Evolutionary conservation across 495 filamentous ascomycete genomes (phyloP), one percentile per base, ranked within the genome.

Genomic region (Penicillium nucicola): DNA sequence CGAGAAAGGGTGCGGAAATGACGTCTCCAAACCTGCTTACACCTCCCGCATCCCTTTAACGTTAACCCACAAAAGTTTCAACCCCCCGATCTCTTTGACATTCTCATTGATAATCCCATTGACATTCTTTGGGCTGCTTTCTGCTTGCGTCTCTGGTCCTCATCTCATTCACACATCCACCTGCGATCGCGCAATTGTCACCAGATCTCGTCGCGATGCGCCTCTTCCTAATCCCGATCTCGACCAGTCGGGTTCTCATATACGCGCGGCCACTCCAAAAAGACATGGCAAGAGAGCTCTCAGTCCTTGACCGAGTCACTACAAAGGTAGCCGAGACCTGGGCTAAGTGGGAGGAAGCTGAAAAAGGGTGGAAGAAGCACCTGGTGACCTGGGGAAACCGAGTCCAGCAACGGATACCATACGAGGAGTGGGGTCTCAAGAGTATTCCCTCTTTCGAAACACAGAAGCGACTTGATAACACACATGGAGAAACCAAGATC

Each of bases 361-460:
- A 93, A 4, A 76, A 75, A 41, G 85, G 87, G 28, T 97, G 92
- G 93, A 88, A 97, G 71, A 90, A 87, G 55, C 80, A 78, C 50
- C 75, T 96, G 23, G 92, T 92, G 17, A 76, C 76, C 44, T 93
- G 92, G 66, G 93, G 95, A 22, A 97, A 97, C 73, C 76, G 81
- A 22, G 79, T 88, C 9, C 79, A 97, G 43, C 86, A 87, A 60
- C 81, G 89, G 34, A 92, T 99, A 57, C 89, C 92, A 2, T 96
- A 86, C 66, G 89, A 97, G 71, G 93, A 99, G 87, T 99, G 93
- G 86, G 92, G 89, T 0, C 73, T 98, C 40, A 97, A 97, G 70
- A 92, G 89, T 45, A 87, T 98, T 32, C 93, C 93, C 3, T 88
- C 93, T 28, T 72, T 96, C 46, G 90, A 81, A 20, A 75, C 82